phyloP scores from a whole-genome alignment of 176 grass and related monocot species.

The Luzula sylvatica region DNA sequence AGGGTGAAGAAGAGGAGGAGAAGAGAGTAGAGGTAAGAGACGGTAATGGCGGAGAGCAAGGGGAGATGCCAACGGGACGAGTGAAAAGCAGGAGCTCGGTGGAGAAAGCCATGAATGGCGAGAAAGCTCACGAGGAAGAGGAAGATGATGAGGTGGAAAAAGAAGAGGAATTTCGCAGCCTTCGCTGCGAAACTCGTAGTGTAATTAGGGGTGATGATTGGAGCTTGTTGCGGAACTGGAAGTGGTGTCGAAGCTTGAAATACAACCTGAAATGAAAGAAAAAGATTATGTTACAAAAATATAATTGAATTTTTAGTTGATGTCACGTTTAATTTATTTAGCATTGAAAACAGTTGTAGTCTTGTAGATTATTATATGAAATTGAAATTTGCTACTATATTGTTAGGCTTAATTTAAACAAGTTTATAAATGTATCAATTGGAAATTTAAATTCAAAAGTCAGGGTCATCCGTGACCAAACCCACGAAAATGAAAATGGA shows the following conservation, averaged over 20 bases:
- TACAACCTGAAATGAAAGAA: constrained; percentile 10
- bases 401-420: background rate
- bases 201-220: background rate
- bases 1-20: constrained; percentile 47
- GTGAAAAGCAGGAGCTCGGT: constrained; percentile 44
- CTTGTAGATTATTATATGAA: background rate
- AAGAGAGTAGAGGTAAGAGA: constrained; percentile 37
- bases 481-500: constrained; percentile 13
- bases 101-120: constrained; percentile 38
- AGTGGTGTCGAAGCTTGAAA: constrained; percentile 16
- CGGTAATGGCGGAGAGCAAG: constrained; percentile 32
- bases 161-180: constrained; percentile 45
- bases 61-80: constrained; percentile 24
- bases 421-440: background rate
- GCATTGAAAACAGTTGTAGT: constrained; percentile 2
- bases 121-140: constrained; percentile 53
- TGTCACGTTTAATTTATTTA: constrained; percentile 12
- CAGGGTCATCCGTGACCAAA: constrained; percentile 20
- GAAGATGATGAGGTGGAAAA: constrained; percentile 53
- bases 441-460: constrained; percentile 8
- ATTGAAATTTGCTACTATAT: background rate
- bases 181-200: constrained; percentile 33
- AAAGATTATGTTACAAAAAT: background rate
- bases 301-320: background rate
- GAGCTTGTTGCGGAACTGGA: background rate